Percentiles rank a stretch among this genome's conserved stretches.
phyloP scores from a whole-genome alignment of 2,329 filamentous ascomycete species.

The Chaetomium sp. region DNA sequence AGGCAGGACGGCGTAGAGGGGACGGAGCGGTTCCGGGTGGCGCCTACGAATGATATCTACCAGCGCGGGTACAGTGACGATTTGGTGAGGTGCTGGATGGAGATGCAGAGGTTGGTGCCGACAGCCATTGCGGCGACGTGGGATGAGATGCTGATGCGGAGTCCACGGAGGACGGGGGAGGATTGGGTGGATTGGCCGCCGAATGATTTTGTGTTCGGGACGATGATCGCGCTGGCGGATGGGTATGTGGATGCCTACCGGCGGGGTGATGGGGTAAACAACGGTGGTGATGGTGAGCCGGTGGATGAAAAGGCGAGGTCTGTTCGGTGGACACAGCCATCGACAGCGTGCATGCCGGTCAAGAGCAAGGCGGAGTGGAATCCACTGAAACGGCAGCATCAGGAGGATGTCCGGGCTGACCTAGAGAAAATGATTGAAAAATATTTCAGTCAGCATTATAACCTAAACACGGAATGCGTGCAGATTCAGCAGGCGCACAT shows the following conservation, averaged over 20 bases:
- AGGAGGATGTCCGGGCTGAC: too few relatives aligned
- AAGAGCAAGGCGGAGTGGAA: not conserved
- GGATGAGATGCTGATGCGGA: not conserved
- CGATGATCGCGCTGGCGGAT: constrained; percentile 6
- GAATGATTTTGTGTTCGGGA: constrained; percentile 9
- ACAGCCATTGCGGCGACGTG: not conserved
- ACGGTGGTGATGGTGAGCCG: too few relatives aligned
- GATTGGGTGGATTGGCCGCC: not conserved
- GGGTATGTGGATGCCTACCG: not conserved
- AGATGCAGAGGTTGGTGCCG: not conserved
- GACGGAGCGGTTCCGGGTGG: not conserved
- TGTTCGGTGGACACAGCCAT: constrained; percentile 5
- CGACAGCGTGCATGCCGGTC: not conserved
- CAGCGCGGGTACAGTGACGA: not conserved
- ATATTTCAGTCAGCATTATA: too few relatives aligned
- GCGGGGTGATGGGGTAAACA: too few relatives aligned
- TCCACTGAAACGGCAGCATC: too few relatives aligned
- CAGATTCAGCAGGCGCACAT: too few relatives aligned
- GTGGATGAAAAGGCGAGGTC: not conserved
- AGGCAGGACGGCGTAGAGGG: not conserved
- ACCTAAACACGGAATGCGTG: too few relatives aligned
- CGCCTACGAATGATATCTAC: too few relatives aligned
- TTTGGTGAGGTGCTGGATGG: not conserved
- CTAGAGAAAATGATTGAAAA: too few relatives aligned
- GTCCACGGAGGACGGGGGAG: not conserved